Evolutionary conservation across 148 eudicot species (phyloP).

Genomic region (Polygonum aviculare): DNA sequence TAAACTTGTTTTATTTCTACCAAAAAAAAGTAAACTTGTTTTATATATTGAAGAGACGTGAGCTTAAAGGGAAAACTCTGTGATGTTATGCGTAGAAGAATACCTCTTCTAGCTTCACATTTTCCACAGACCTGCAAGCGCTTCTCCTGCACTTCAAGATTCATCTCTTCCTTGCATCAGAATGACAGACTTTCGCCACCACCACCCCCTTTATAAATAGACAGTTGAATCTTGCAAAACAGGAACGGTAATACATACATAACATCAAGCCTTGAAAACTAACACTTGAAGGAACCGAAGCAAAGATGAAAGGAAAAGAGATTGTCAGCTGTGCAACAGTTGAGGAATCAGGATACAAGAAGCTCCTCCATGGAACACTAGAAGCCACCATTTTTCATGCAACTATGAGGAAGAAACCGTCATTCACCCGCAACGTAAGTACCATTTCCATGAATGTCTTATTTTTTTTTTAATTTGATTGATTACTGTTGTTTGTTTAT

Average conservation of each 20-base stretch:
- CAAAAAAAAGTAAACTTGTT: neutral
- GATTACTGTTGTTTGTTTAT: neutral
- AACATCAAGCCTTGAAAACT: neutral
- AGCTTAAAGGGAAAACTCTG: constrained; percentile 43
- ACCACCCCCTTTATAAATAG: constrained; percentile 1
- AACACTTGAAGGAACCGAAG: neutral
- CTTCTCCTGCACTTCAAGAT: constrained; percentile 23
- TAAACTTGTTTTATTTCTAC: neutral
- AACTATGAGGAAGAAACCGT: constrained; percentile 33
- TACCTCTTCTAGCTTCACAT: constrained; percentile 40
- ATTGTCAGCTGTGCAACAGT: neutral
- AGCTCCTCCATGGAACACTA: constrained; percentile 77
- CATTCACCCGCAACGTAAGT: constrained; percentile 56
- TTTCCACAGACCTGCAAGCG: constrained; percentile 39
- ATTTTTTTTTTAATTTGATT: neutral
- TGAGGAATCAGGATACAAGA: constrained; percentile 13
- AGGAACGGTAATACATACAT: too few species aligned
- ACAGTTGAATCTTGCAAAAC: neutral
- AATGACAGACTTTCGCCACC: constrained; percentile 20
- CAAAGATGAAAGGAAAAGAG: neutral
- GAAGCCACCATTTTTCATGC: constrained; percentile 86
- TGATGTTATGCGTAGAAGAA: constrained; percentile 19
- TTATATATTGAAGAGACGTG: constrained; percentile 26
- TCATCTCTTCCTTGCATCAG: constrained; percentile 25
- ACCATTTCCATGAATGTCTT: neutral